A percentile compares a stretch with the other conserved stretches of the same genome.
Conservation (phyloP, 2,329 filamentous ascomycete species). For the Phialocephala subalpina region DNA sequence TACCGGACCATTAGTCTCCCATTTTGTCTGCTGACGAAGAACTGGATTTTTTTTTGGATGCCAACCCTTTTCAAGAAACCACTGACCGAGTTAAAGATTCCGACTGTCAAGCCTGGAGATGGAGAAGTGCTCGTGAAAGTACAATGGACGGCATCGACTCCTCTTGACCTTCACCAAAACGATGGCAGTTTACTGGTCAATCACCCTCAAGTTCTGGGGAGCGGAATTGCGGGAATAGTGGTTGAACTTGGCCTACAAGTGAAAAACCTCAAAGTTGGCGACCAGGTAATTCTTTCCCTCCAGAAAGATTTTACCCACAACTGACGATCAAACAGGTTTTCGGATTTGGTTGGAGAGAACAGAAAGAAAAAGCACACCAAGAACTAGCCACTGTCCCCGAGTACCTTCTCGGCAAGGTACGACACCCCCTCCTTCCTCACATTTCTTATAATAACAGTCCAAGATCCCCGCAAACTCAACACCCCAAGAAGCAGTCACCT, state of each 20-base stretch:
- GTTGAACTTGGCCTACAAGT: constrained; percentile 55
- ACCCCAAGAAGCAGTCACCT: constrained; percentile 54
- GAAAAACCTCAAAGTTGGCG: constrained; percentile 57
- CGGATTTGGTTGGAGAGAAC: constrained; percentile 58
- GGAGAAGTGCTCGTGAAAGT: constrained; percentile 62
- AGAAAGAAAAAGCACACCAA: constrained; percentile 61
- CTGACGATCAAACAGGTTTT: constrained; percentile 45
- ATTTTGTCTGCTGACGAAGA: neutral
- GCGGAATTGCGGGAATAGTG: constrained; percentile 60
- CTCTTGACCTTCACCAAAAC: constrained; percentile 67
- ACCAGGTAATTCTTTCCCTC: constrained; percentile 51
- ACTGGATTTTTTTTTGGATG: neutral
- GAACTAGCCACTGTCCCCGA: constrained; percentile 60
- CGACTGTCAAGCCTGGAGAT: constrained; percentile 33
- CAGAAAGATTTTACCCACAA: neutral
- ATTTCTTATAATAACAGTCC: neutral
- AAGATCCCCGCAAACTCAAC: constrained; percentile 52
- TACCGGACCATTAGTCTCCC: neutral
- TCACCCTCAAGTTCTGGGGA: constrained; percentile 59
- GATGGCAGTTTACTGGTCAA: constrained; percentile 64
- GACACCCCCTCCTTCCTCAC: neutral
- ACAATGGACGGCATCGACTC: constrained; percentile 66
- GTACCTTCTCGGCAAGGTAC: constrained; percentile 55
- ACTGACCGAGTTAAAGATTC: constrained; percentile 35
- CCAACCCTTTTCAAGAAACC: neutral